Percentiles rank a stretch among this genome's conserved stretches.
Conservation (phyloP, 352 stramenopile species). For the Phytopythium delawarense region DNA sequence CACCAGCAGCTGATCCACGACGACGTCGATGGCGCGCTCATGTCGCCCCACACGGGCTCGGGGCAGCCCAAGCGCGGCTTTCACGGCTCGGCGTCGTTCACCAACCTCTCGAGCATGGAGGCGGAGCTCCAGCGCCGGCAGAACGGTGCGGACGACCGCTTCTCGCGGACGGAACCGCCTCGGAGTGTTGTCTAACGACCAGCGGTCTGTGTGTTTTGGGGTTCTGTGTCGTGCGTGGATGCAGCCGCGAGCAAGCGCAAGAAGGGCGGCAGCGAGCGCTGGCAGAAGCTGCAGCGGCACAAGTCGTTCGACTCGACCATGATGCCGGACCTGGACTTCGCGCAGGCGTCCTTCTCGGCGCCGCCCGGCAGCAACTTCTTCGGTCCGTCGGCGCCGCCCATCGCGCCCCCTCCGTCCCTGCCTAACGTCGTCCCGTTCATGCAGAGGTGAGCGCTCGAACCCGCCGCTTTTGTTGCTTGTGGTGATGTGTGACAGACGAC, state of each 20-base stretch:
- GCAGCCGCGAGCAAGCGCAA: constrained; percentile 58
- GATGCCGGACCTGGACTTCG: constrained; percentile 21
- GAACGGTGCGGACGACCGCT: constrained; percentile 14
- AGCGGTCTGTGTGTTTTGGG: neutral
- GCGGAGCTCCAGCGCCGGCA: constrained; percentile 44
- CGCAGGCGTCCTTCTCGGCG: constrained; percentile 18
- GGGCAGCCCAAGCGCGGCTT: constrained; percentile 32
- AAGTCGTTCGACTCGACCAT: constrained; percentile 63
- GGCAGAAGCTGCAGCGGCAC: constrained; percentile 61
- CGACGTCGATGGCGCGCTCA: constrained; percentile 17
- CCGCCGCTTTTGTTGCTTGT: neutral
- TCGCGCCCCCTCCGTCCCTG: neutral
- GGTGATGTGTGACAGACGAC: neutral
- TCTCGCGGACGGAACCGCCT: neutral
- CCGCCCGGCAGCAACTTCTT: constrained; percentile 24
- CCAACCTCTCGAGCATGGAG: constrained; percentile 70
- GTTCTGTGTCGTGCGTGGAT: neutral
- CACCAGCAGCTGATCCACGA: constrained; percentile 33
- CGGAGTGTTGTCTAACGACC: neutral
- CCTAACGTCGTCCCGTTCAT: constrained; percentile 23
- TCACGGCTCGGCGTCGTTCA: constrained; percentile 70
- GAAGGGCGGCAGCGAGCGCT: constrained; percentile 47
- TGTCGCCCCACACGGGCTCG: constrained; percentile 9
- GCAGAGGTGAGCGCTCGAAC: constrained; percentile 39
- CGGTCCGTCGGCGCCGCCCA: constrained; percentile 1